Conservation (phyloP, 805 yeast genomes). For the Wickerhamiella australiensis region DNA sequence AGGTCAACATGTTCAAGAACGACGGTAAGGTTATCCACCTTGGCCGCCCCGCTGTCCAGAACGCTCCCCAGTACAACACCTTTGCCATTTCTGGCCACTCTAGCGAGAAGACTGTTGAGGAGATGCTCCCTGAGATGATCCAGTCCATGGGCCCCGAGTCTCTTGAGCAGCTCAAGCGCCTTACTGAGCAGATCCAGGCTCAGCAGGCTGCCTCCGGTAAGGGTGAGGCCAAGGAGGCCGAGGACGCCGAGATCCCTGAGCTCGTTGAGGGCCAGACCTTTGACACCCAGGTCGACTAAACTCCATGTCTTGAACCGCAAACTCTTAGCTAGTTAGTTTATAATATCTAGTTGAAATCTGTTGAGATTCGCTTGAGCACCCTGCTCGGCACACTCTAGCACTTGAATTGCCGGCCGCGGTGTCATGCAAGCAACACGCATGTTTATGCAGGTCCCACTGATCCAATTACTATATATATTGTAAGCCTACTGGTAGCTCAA, state of each 20-base stretch:
- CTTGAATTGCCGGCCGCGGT: too few species aligned
- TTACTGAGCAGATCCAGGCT: conserved; percentile 78
- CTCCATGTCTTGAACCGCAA: background rate
- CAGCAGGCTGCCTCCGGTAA: conserved; percentile 36
- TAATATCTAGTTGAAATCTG: background rate
- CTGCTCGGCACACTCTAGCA: too few species aligned
- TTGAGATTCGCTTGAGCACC: background rate
- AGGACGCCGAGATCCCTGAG: conserved; percentile 46
- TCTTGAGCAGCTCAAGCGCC: conserved; percentile 72
- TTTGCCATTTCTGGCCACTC: conserved; percentile 92
- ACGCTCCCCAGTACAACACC: conserved; percentile 80
- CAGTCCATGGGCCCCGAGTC: conserved; percentile 96
- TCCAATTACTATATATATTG: too few species aligned
- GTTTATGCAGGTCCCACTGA: too few species aligned
- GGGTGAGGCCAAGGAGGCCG: conserved; percentile 38
- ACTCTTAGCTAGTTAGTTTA: background rate
- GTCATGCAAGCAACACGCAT: background rate
- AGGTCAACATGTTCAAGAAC: conserved; percentile 94
- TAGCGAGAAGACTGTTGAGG: conserved; percentile 83
- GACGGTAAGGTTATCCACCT: conserved; percentile 95
- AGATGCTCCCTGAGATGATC: conserved; percentile 84
- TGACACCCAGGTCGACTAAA: conserved; percentile 49
- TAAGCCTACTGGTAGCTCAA: too few species aligned
- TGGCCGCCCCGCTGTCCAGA: conserved; percentile 92
- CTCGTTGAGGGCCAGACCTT: conserved; percentile 83